Conservation (phyloP, 768 basidiomycete genomes). For the Hydnomerulius pinastri region DNA sequence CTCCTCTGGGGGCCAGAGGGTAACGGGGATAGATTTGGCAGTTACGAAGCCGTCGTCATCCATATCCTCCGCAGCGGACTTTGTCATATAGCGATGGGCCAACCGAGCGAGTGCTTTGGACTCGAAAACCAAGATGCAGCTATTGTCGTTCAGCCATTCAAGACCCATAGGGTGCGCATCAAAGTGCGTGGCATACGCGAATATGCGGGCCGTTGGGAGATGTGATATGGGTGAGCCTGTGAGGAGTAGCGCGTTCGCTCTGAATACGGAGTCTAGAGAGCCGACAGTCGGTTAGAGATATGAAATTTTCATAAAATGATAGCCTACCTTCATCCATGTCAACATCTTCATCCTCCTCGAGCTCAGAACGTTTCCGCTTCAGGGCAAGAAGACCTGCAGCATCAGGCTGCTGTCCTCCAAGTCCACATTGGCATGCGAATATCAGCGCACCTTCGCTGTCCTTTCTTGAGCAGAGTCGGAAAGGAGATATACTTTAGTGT, state of each 20-base stretch:
- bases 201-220: slow-evolving; percentile 74
- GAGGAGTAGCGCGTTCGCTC: slow-evolving; percentile 72
- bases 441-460: slow-evolving; percentile 72
- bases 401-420: slow-evolving; percentile 47
- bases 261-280: slow-evolving; percentile 45
- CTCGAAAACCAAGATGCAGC: slow-evolving; percentile 76
- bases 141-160: slow-evolving; percentile 87
- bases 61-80: slow-evolving; percentile 47
- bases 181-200: slow-evolving; percentile 81
- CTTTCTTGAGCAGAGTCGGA: slow-evolving; percentile 63
- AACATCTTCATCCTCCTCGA: slow-evolving; percentile 38
- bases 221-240: slow-evolving; percentile 71
- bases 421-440: slow-evolving; percentile 37
- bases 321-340: slow-evolving; percentile 34
- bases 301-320: slow-evolving; percentile 19
- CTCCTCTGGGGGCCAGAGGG: slow-evolving; percentile 79
- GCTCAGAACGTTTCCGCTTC: slow-evolving; percentile 51
- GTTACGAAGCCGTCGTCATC: slow-evolving; percentile 60
- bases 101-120: slow-evolving; percentile 53
- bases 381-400: slow-evolving; percentile 29
- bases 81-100: slow-evolving; percentile 53
- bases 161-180: slow-evolving; percentile 72
- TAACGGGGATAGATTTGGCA: slow-evolving; percentile 69
- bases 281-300: neutral
- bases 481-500: slow-evolving; percentile 74